A percentile compares a stretch with the other conserved stretches of the same genome.
phyloP scores from a whole-genome alignment of 768 basidiomycete species.

The Hygrocybe punicea region DNA sequence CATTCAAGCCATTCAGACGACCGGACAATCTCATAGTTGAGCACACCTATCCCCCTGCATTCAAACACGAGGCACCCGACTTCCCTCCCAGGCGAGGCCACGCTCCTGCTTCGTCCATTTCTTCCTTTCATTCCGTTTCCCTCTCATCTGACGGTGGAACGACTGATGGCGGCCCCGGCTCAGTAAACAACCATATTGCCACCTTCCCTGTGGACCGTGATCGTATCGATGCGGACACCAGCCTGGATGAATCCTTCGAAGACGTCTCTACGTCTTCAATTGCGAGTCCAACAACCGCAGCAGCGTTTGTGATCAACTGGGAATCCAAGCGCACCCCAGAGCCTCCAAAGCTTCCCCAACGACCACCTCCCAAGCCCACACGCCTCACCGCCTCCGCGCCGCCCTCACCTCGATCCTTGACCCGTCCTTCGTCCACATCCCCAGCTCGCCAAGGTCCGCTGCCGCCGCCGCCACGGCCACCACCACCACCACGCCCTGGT shows the following conservation, averaged over 20 bases:
- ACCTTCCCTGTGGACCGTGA: slow-evolving; percentile 48
- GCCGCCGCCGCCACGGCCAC: slow-evolving; percentile 19
- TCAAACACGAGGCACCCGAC: slow-evolving; percentile 33
- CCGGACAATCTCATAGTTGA: slow-evolving; percentile 55
- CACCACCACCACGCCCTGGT: slow-evolving; percentile 20
- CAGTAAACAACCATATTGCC: slow-evolving; percentile 42
- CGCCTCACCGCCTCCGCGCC: slow-evolving; percentile 9
- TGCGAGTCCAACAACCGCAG: slow-evolving; percentile 50
- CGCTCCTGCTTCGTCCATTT: slow-evolving; percentile 65
- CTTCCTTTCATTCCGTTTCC: slow-evolving; percentile 81
- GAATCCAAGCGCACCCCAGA: slow-evolving; percentile 37
- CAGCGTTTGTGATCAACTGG: slow-evolving; percentile 48
- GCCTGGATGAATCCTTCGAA: slow-evolving; percentile 72
- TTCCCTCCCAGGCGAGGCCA: slow-evolving; percentile 43
- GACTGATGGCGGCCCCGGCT: slow-evolving; percentile 42
- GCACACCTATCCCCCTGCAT: slow-evolving; percentile 53
- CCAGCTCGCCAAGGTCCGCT: slow-evolving; percentile 13
- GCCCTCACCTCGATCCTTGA: slow-evolving; percentile 10
- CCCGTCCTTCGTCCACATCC: slow-evolving; percentile 12
- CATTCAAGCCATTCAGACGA: slow-evolving; percentile 34
- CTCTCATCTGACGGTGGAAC: slow-evolving; percentile 52
- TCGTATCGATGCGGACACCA: slow-evolving; percentile 47
- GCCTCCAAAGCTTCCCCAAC: slow-evolving; percentile 50
- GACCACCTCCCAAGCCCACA: slow-evolving; percentile 31
- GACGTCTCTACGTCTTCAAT: slow-evolving; percentile 56